These are phyloP conservation scores for Pezizomycotina sp. DNA, from an alignment of 2,329 filamentous ascomycete species.

Conservation along the genomic window DNA sequence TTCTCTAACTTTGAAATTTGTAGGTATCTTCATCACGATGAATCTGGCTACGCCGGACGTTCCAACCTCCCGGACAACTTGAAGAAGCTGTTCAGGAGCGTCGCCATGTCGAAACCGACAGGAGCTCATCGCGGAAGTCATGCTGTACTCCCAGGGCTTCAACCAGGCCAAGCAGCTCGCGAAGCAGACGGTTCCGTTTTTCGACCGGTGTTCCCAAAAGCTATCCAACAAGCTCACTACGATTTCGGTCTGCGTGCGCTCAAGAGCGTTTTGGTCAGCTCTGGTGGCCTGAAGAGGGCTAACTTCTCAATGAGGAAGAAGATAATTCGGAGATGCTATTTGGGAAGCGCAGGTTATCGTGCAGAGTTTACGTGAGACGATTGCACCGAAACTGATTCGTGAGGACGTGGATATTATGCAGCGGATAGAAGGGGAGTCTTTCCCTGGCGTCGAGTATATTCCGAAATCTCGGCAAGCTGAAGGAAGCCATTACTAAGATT, in stretches of 20 bases:
- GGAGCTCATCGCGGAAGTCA: slow-evolving; percentile 97
- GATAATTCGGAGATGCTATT: slow-evolving; percentile 18
- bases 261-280: slow-evolving; percentile 97
- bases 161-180: slow-evolving; percentile 87
- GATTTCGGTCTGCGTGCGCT: slow-evolving; percentile 94
- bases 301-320: slow-evolving; percentile 21
- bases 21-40: slow-evolving; percentile 92
- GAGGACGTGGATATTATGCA: slow-evolving; percentile 80
- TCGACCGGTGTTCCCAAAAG: slow-evolving; percentile 66
- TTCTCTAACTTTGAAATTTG: slow-evolving; percentile 1
- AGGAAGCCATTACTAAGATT: slow-evolving; percentile 63
- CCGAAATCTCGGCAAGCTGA: slow-evolving; percentile 68
- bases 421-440: slow-evolving; percentile 63
- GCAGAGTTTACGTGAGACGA: slow-evolving; percentile 94
- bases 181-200: slow-evolving; percentile 94
- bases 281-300: slow-evolving; percentile 81
- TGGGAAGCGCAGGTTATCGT: slow-evolving; percentile 90
- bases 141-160: slow-evolving; percentile 99
- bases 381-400: slow-evolving; percentile 90
- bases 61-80: slow-evolving; percentile 97
- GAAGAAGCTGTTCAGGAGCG: slow-evolving; percentile 98
- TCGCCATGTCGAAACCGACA: slow-evolving; percentile 99
- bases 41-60: slow-evolving; percentile 94
- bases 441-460: slow-evolving; percentile 84
- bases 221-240: slow-evolving; percentile 97